Evolutionary conservation across 2,329 filamentous ascomycete genomes (phyloP), one percentile per base, ranked within the genome.

Genomic region (Fusarium anthophilum): DNA sequence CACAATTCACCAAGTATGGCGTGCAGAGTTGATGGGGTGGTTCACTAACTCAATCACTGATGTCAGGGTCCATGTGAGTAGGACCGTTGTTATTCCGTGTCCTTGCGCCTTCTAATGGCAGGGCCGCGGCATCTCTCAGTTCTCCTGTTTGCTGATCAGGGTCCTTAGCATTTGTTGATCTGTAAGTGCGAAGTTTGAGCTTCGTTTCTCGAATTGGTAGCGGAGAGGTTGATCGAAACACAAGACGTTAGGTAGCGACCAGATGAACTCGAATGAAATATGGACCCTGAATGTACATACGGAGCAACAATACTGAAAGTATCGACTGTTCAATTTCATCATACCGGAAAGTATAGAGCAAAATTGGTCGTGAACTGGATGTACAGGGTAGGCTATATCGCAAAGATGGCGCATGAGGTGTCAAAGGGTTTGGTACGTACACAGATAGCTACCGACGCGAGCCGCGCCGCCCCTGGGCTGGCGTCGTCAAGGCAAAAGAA

Each of bases 381-480:
- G 24, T 68, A 38, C 66, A 68, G 65, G 65, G 65, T 68, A 68
- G 15, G 26, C 12, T 8, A 20, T n/a, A 3, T 28, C 6, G 3
- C 11, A 32, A 37, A 50, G 32, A 32, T 55, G 50, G 55, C 41
- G 10, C 24, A 47, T 55, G 32, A 35, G 32, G 32, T 35, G 28
- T 44, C 41, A 66, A 39, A 28, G 24, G 24, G 24, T n/a, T 11
- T 17, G 53, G 50, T 66, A 68, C 63, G 41, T 57, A 57, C 65
- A 26, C n/a, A 20, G 30, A 26, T 10, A 15, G n/a, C 20, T 54
- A 51, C 55, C 45, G 56, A 66, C 55, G 35, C 35, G 48, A 54
- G 55, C 66, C 67, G 71, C 66, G 58, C 50, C 58, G 65, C 45
- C 30, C n/a, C 45, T 51, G 17, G 35, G 35, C 15, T 37, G 28